Evolutionary conservation across 2,329 filamentous ascomycete species (phyloP), one percentile per base, ranked within the genome.

Genomic region (Claviceps pusilla): DNA sequence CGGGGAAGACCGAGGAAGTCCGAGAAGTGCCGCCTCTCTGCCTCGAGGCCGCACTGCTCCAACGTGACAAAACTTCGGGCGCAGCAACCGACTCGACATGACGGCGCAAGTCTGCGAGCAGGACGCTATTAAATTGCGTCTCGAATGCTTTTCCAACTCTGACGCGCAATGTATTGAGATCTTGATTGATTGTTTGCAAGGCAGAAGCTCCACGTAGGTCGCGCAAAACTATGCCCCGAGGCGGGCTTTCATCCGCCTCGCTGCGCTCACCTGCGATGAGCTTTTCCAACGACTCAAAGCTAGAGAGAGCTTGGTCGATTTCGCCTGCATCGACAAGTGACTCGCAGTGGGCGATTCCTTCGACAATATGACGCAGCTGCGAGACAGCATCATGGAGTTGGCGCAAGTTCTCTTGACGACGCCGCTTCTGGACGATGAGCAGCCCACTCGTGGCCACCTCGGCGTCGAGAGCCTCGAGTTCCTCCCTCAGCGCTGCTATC

Each of bases 61-160:
- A 96, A 59, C 93, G 80, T 61, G 87, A 82, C 12, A 98, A 71
- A 1, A 94, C 91, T 50, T 88, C 84, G 39, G 81, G 72, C 1
- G 73, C 71, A 0, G 88, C 82, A 2, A 93, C 84, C 2, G 76
- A 80, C 53, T 87, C 82, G 33, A 89, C 76, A 65, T 98, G 93
- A n/a, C 78, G 76, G 52, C 87, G 81, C 45, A 97, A 69, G 67
- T 98, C 93, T 3, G 76, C 77, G 35, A 97, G 75, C 19, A 98
- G 74, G 33, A 87, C 80, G 56, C 83, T 80, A 35, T 93, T 74
- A 62, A 97, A 95, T 48, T 84, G 83, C 2, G 78, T 73, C 66
- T 97, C 90, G 64, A 90, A 97, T 0, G 84, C 87, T 67, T 86
- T 89, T 28, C 93, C 93, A 55, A 96, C 88, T 3, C 88, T 83